These are phyloP conservation scores for Amanita thiersii DNA, from an alignment of 768 basidiomycete species.

Conservation along the genomic window DNA sequence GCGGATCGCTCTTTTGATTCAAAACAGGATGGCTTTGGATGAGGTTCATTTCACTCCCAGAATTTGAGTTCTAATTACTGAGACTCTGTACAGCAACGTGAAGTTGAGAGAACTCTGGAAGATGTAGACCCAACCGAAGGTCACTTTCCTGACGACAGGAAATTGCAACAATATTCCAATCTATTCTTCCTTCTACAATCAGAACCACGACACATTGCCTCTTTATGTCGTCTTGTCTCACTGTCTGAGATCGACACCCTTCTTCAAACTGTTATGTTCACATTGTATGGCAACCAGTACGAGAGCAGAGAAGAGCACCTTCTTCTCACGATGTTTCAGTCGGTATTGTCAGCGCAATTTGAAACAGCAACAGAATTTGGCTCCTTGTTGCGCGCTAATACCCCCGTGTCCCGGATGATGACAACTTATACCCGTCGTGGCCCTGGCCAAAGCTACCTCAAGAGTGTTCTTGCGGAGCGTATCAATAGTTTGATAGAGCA, in stretches of 20 bases:
- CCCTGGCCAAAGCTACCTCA: conserved; percentile 97
- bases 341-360: conserved; percentile 96
- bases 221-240: conserved; percentile 92
- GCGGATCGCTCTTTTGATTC: conserved; percentile 93
- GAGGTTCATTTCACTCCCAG: conserved; percentile 49
- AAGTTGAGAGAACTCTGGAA: conserved; percentile 92
- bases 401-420: conserved; percentile 99
- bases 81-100: conserved; percentile 61
- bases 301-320: conserved; percentile 97
- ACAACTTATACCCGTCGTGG: conserved; percentile 99
- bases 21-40: conserved; percentile 95
- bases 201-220: conserved; percentile 94
- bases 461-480: conserved; percentile 93
- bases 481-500: conserved; percentile 99
- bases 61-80: conserved; percentile 10
- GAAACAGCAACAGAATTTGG: conserved; percentile 99
- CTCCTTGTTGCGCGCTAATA: conserved; percentile 96
- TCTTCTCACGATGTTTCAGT: conserved; percentile 98
- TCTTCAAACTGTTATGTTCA: conserved; percentile 99
- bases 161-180: conserved; percentile 93
- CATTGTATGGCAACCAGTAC: conserved; percentile 98
- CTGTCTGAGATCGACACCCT: conserved; percentile 97
- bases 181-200: conserved; percentile 98
- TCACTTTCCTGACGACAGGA: conserved; percentile 90
- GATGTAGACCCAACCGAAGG: conserved; percentile 92